These are phyloP conservation scores for Pyronema omphalodes DNA, from an alignment of 495 filamentous ascomycete species.

Conservation along the genomic window DNA sequence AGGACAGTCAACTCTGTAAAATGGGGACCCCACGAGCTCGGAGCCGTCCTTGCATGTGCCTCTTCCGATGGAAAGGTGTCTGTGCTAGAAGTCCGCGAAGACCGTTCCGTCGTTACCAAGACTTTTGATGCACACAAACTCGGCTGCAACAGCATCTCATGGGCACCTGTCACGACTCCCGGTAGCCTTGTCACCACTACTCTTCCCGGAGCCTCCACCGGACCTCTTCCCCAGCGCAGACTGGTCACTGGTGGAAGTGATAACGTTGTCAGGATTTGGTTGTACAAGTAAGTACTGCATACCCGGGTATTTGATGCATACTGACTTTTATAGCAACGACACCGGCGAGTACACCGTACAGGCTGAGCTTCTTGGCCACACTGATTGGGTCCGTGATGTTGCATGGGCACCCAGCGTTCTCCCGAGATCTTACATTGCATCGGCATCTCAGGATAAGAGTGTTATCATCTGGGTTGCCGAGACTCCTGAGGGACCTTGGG, in stretches of 20 bases:
- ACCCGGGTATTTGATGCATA: neutral
- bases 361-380: conserved; percentile 51
- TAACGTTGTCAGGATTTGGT: conserved; percentile 82
- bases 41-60: conserved; percentile 86
- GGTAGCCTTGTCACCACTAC: conserved; percentile 45
- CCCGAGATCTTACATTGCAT: conserved; percentile 87
- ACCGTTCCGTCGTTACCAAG: conserved; percentile 59
- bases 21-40: conserved; percentile 91
- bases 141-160: conserved; percentile 86
- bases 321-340: conserved; percentile 29
- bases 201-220: conserved; percentile 41
- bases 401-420: conserved; percentile 89
- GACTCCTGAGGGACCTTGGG: conserved; percentile 53
- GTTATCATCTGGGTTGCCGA: conserved; percentile 82
- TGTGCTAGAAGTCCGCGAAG: conserved; percentile 91
- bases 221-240: conserved; percentile 40
- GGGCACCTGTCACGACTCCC: conserved; percentile 69
- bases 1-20: conserved; percentile 69
- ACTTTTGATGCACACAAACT: conserved; percentile 82
- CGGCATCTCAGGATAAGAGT: conserved; percentile 86
- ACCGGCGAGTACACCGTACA: conserved; percentile 35
- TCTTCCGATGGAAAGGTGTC: conserved; percentile 81
- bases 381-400: conserved; percentile 95
- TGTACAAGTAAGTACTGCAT: conserved; percentile 25
- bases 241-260: conserved; percentile 93